These are phyloP conservation scores for Plectosphaerella cucumerina DNA, from an alignment of 2,329 filamentous ascomycete species.

Conservation along the genomic window DNA sequence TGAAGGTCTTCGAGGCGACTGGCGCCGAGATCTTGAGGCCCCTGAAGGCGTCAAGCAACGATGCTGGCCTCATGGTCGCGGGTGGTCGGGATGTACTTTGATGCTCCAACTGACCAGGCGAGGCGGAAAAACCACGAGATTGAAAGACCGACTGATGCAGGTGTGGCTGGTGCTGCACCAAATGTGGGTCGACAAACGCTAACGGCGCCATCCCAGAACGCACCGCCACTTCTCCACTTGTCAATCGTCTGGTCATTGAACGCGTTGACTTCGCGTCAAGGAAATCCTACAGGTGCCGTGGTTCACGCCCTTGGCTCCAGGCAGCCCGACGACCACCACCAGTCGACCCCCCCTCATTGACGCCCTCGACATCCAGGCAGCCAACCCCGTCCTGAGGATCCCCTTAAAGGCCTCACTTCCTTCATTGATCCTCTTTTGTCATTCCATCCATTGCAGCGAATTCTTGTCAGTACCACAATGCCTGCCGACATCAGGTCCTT, in stretches of 20 bases:
- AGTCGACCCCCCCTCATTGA: neutral
- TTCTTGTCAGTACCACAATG: slow-evolving; percentile 45
- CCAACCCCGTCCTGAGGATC: neutral
- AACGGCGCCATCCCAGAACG: neutral
- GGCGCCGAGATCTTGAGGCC: slow-evolving; percentile 40
- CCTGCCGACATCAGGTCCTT: slow-evolving; percentile 82
- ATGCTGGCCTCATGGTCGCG: slow-evolving; percentile 42
- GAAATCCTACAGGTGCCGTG: slow-evolving; percentile 7
- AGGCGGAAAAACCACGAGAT: slow-evolving; percentile 28
- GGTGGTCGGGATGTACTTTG: slow-evolving; percentile 11
- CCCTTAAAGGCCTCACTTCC: neutral
- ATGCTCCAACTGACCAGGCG: slow-evolving; percentile 16
- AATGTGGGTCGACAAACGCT: slow-evolving; percentile 16
- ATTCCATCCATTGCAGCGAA: neutral
- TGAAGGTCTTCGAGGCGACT: slow-evolving; percentile 34
- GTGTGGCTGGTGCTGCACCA: slow-evolving; percentile 16
- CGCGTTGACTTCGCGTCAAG: slow-evolving; percentile 42
- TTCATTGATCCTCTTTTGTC: neutral
- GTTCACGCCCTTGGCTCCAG: slow-evolving; percentile 2
- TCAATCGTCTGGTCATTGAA: slow-evolving; percentile 26
- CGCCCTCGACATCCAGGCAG: no score
- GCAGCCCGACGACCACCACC: neutral
- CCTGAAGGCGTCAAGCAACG: slow-evolving; percentile 47
- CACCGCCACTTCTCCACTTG: neutral
- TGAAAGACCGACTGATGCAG: neutral